phyloP scores from a whole-genome alignment of 345 rosid genomes.

The Trapa bicornis region DNA sequence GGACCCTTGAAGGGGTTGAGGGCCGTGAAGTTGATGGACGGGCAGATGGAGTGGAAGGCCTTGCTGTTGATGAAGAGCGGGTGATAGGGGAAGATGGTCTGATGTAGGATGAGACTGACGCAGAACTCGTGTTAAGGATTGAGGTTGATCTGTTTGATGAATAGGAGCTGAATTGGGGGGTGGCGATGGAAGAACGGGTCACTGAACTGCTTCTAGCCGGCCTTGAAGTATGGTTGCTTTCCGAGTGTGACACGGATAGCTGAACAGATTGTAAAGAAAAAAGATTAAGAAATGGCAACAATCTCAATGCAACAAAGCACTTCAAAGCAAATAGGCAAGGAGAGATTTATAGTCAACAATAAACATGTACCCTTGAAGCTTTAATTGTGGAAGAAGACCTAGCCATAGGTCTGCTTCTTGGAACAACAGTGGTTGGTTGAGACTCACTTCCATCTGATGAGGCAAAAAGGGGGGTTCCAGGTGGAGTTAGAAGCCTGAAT shows the following conservation, averaged over 20 bases:
- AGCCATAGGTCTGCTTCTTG: slow-evolving; percentile 38
- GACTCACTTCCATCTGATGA: slow-evolving; percentile 51
- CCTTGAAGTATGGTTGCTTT: slow-evolving; percentile 56
- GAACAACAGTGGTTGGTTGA: slow-evolving; percentile 39
- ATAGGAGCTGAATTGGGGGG: slow-evolving; percentile 54
- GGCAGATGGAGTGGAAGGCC: slow-evolving; percentile 69
- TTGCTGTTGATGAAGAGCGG: slow-evolving; percentile 51
- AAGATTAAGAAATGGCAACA: slow-evolving; percentile 4
- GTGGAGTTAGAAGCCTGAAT: slow-evolving; percentile 94
- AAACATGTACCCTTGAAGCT: slow-evolving; percentile 61
- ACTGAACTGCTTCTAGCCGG: slow-evolving; percentile 84
- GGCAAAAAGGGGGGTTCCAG: slow-evolving; percentile 83
- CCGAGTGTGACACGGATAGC: slow-evolving; percentile 88
- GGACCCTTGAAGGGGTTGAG: slow-evolving; percentile 75
- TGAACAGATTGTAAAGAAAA: slow-evolving; percentile 20
- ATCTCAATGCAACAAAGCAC: background rate
- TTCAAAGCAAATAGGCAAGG: too few relatives aligned
- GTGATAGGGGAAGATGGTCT: slow-evolving; percentile 76
- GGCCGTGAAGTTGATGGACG: slow-evolving; percentile 43
- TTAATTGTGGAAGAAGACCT: slow-evolving; percentile 68
- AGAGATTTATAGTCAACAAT: background rate
- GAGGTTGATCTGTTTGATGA: slow-evolving; percentile 51
- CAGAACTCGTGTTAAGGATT: slow-evolving; percentile 84
- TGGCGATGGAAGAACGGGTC: slow-evolving; percentile 63
- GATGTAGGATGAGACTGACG: slow-evolving; percentile 78